Evolutionary conservation across 345 rosid species (phyloP), one percentile per base, ranked within the genome.

Genomic region (Murraya koenigii): DNA sequence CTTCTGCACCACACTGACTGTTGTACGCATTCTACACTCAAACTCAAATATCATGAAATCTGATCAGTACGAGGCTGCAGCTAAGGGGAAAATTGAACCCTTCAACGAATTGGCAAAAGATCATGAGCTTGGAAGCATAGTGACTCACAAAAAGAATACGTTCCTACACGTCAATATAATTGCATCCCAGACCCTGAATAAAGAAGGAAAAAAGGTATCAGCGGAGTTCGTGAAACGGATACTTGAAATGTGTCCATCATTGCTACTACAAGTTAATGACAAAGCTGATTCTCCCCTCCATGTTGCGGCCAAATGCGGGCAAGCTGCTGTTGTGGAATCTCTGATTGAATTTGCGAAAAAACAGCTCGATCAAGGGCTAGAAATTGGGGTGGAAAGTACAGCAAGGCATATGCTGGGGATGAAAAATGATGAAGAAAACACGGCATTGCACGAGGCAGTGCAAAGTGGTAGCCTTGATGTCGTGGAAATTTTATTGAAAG

Each of bases 361-460:
- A 5, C 8, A 13, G 6, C 8, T 6, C 28, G 0, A 1, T 64
- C 4, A 65, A 8, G 71, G 38, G 23, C 19, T 36, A 1, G 54
- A 66, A 14, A 66, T 32, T 7, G 30, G 52, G 0, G 9, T 38
- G 23, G 2, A 2, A 41, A 41, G 4, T 22, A 13, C 52, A 22
- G 5, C 14, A 14, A 22, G 19, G 49, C 4, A 66, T 5, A 38
- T 38, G 70, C 44, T 66, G 5, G 17, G 52, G 52, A 66, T 35
- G 52, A 22, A 5, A 13, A 66, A 38, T 38, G 5, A 66, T 0
- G 30, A 38, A 23, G 14, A 36, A 20, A 23, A 66, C 7, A 66
- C 70, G 1, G 70, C 70, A 4, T 38, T 66, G 30, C 70, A 66
- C 44, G 70, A 66, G 70, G 70, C 70, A n/a, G 56, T 68, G 7